These are phyloP conservation scores for Waltergamsia citrina DNA, from an alignment of 2,329 filamentous ascomycete genomes.

Conservation along the genomic window DNA sequence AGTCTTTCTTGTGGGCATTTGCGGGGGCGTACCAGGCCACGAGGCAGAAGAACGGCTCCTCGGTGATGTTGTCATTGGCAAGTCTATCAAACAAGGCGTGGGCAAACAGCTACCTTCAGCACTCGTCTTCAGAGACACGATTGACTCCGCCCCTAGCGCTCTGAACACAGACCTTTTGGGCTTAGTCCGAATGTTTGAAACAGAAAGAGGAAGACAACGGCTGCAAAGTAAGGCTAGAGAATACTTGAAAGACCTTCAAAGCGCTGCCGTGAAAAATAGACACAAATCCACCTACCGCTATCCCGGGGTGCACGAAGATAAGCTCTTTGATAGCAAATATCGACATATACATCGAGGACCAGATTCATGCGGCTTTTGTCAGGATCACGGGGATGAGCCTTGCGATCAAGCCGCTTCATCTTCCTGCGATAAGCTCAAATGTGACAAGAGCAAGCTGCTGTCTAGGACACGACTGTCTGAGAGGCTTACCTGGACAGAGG, in stretches of 20 bases:
- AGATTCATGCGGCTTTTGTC: background rate
- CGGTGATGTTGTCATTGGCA: conserved; percentile 16
- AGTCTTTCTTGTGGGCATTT: conserved; percentile 24
- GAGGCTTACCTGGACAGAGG: conserved; percentile 3
- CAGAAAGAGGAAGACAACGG: background rate
- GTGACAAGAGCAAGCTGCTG: conserved; percentile 10
- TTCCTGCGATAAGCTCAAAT: conserved; percentile 16
- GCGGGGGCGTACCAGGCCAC: conserved; percentile 12
- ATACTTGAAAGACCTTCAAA: background rate
- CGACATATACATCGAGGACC: conserved; percentile 10
- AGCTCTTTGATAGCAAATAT: conserved; percentile 15
- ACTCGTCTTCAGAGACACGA: too few relatives aligned
- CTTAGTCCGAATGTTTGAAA: too few relatives aligned
- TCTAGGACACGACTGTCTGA: conserved; percentile 2
- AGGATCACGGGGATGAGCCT: conserved; percentile 1
- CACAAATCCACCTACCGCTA: conserved; percentile 9
- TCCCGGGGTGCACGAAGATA: conserved; percentile 15
- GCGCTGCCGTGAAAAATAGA: background rate
- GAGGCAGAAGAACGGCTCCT: conserved; percentile 9
- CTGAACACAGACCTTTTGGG: too few relatives aligned
- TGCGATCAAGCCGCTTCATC: conserved; percentile 12
- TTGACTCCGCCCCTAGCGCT: too few relatives aligned
- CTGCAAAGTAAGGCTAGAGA: background rate
- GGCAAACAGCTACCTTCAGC: conserved; percentile 10
- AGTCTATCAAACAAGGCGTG: conserved; percentile 11